Conservation (phyloP, 1,284 basidiomycete species). For the Trichosporon ovoides region DNA sequence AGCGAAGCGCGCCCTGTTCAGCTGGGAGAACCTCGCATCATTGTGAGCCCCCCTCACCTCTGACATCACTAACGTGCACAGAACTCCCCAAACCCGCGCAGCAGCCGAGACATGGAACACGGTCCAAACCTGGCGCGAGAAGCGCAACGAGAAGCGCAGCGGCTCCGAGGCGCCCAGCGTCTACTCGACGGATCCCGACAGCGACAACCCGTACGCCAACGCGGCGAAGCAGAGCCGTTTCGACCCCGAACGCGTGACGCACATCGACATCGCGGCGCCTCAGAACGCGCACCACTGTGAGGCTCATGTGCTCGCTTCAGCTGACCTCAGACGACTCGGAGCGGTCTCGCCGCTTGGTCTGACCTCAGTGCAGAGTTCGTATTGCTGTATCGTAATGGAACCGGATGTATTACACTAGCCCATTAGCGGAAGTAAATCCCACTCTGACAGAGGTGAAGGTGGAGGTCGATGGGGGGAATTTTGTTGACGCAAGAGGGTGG, state of each 20-base stretch:
- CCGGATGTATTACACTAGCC: too few species aligned
- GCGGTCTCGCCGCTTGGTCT: not conserved
- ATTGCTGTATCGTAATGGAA: too few species aligned
- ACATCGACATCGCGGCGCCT: not conserved
- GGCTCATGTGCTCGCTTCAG: too few species aligned
- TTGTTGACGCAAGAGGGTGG: slow-evolving; percentile 4
- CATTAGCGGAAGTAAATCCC: not conserved
- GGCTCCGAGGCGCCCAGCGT: not conserved
- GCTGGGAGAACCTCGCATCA: slow-evolving; percentile 45
- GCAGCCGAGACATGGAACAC: slow-evolving; percentile 43
- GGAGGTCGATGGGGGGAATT: not conserved
- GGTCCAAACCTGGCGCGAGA: slow-evolving; percentile 14
- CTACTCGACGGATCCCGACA: not conserved
- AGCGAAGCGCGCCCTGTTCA: slow-evolving; percentile 41
- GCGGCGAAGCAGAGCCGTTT: too few species aligned
- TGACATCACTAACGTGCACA: slow-evolving; percentile 12
- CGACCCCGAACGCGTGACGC: not conserved
- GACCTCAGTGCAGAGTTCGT: too few species aligned
- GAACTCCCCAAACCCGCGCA: slow-evolving; percentile 42
- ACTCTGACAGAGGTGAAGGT: not conserved
- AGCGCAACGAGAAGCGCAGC: not conserved
- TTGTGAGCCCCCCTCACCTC: slow-evolving; percentile 26
- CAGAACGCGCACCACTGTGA: not conserved
- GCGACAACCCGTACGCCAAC: not conserved
- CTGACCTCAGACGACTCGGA: not conserved